phyloP scores from a whole-genome alignment of 2,329 filamentous ascomycete genomes.

The Colletotrichum kahawae region DNA sequence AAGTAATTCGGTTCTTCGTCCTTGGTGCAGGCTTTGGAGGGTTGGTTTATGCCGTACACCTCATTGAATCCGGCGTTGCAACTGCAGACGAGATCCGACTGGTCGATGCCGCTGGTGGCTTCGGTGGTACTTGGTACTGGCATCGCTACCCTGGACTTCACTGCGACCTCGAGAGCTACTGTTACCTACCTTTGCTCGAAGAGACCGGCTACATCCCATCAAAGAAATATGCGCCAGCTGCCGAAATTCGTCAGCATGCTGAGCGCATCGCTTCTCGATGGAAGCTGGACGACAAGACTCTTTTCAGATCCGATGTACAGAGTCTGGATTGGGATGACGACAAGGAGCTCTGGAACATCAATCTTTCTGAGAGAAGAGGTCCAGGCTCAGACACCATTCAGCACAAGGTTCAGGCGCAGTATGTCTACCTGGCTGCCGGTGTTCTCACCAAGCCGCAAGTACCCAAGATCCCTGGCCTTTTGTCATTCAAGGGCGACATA shows the following conservation, averaged over 20 bases:
- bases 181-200: slow-evolving; percentile 13
- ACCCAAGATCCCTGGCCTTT: slow-evolving; percentile 44
- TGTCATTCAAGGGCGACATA: slow-evolving; percentile 42
- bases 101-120: slow-evolving; percentile 45
- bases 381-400: slow-evolving; percentile 24
- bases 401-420: slow-evolving; percentile 39
- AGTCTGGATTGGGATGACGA: slow-evolving; percentile 50
- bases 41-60: slow-evolving; percentile 30
- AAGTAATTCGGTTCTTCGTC: slow-evolving; percentile 32
- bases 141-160: slow-evolving; percentile 53
- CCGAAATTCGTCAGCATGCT: slow-evolving; percentile 46
- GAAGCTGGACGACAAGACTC: slow-evolving; percentile 37
- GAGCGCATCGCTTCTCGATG: slow-evolving; percentile 46
- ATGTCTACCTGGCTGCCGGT: slow-evolving; percentile 32
- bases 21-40: slow-evolving; percentile 40
- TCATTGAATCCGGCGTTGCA: slow-evolving; percentile 26
- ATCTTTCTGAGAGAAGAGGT: slow-evolving; percentile 19
- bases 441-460: slow-evolving; percentile 43
- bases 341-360: slow-evolving; percentile 23
- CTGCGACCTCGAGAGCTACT: slow-evolving; percentile 47
- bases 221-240: slow-evolving; percentile 35
- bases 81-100: slow-evolving; percentile 39
- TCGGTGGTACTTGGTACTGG: slow-evolving; percentile 59
- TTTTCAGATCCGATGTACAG: slow-evolving; percentile 47
- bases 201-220: slow-evolving; percentile 13